Conservation (phyloP, 352 stramenopile genomes). For the Pythium graminicola region DNA sequence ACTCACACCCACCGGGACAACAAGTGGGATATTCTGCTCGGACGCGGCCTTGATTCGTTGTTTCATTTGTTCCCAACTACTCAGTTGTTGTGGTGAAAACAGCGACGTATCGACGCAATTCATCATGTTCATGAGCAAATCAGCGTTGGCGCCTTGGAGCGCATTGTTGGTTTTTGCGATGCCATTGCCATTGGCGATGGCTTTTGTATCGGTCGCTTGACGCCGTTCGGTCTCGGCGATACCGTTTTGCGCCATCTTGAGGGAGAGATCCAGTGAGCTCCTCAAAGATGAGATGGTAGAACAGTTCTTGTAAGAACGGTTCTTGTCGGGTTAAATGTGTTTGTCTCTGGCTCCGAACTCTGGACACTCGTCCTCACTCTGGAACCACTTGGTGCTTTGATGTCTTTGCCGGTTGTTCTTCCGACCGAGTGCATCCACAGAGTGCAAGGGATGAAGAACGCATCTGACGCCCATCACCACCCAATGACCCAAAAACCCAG, state of each 20-base stretch:
- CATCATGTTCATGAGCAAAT: slow-evolving; percentile 81
- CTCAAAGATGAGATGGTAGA: too few relatives aligned
- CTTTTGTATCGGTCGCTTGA: neutral
- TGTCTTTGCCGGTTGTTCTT: slow-evolving; percentile 21
- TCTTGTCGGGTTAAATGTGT: too few relatives aligned
- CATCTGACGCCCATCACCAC: slow-evolving; percentile 22
- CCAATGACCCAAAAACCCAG: slow-evolving; percentile 19
- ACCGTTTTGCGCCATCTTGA: slow-evolving; percentile 28
- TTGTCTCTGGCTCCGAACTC: neutral
- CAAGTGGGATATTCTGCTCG: slow-evolving; percentile 32
- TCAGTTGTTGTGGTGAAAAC: slow-evolving; percentile 62
- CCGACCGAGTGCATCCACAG: neutral
- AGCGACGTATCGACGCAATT: slow-evolving; percentile 79
- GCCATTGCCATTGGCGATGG: neutral
- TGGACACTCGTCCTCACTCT: neutral
- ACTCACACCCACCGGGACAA: slow-evolving; percentile 10
- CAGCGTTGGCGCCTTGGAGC: slow-evolving; percentile 48
- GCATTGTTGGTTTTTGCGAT: neutral
- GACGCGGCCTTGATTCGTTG: slow-evolving; percentile 44
- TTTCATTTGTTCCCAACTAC: slow-evolving; percentile 81
- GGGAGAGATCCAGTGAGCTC: too few relatives aligned
- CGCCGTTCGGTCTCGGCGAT: slow-evolving; percentile 3
- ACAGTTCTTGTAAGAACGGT: too few relatives aligned
- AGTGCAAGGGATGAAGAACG: slow-evolving; percentile 8
- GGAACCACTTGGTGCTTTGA: slow-evolving; percentile 19